A percentile compares a stretch with the other conserved stretches of the same genome.
These are phyloP conservation scores for Atalantia buxifolia DNA, from an alignment of 345 rosid genomes.

Conservation along the genomic window DNA sequence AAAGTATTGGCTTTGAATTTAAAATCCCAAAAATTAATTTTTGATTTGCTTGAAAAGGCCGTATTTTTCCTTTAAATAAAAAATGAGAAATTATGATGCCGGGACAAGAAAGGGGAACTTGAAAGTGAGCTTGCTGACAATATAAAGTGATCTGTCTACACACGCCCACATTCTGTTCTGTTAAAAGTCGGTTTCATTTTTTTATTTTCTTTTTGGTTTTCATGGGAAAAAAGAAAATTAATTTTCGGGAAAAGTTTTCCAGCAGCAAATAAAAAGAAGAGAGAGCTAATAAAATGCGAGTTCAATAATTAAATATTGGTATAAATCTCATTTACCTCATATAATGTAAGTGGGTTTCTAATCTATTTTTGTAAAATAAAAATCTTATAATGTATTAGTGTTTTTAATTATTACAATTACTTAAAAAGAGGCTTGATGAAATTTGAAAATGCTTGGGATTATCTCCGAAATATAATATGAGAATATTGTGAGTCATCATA, in stretches of 20 bases:
- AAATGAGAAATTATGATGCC: background rate
- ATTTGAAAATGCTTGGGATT: background rate
- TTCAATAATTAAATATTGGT: background rate
- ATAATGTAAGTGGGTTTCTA: too few relatives aligned
- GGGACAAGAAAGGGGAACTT: background rate
- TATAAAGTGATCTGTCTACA: conserved; percentile 30
- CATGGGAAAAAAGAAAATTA: background rate
- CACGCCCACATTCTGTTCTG: conserved; percentile 29
- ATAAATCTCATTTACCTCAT: background rate
- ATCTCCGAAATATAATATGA: background rate
- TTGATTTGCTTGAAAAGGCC: background rate
- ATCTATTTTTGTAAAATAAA: too few relatives aligned
- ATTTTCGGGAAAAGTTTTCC: background rate
- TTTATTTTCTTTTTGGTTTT: background rate
- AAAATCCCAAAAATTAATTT: background rate
- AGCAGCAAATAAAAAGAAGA: background rate
- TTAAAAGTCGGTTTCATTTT: conserved; percentile 21
- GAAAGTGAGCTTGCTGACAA: conserved; percentile 37
- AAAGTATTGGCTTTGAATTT: background rate
- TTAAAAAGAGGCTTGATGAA: background rate
- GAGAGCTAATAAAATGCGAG: background rate
- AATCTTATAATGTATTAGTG: too few relatives aligned
- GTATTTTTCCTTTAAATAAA: background rate
- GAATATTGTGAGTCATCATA: background rate
- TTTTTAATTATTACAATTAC: background rate